phyloP scores from a whole-genome alignment of 768 basidiomycete genomes.

The Mrakia frigida region DNA sequence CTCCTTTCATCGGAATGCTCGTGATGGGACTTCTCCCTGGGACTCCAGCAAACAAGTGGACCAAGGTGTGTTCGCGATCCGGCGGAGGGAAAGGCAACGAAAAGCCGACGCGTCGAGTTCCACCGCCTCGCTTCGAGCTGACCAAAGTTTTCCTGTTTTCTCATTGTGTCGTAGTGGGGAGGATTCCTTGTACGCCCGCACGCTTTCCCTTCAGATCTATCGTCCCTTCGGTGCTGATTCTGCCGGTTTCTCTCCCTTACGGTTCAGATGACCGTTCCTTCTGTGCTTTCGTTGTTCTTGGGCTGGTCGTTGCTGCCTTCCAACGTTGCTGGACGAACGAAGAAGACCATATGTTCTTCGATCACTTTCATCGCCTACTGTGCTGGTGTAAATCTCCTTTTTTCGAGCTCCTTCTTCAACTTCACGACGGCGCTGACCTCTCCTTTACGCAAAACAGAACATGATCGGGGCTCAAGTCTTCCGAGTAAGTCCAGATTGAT shows the following conservation, averaged over 20 bases:
- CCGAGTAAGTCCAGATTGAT: background rate
- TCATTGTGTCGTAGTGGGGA: background rate
- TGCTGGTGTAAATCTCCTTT: background rate
- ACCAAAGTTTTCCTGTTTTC: background rate
- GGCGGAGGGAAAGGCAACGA: too few relatives aligned
- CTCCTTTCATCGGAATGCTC: slow-evolving; percentile 35
- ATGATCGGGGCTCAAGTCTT: slow-evolving; percentile 24
- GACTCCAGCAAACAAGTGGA: background rate
- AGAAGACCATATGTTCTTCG: slow-evolving; percentile 34
- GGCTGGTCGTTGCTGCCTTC: slow-evolving; percentile 35
- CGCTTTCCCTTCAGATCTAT: too few relatives aligned
- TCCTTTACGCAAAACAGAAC: background rate
- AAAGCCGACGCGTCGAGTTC: too few relatives aligned
- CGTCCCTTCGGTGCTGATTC: too few relatives aligned
- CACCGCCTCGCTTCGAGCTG: too few relatives aligned
- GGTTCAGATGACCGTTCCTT: background rate
- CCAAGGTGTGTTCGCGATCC: background rate
- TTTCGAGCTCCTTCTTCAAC: background rate
- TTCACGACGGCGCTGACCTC: background rate
- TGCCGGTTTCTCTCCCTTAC: too few relatives aligned
- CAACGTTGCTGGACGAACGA: slow-evolving; percentile 36
- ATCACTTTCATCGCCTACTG: slow-evolving; percentile 34
- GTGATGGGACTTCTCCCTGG: slow-evolving; percentile 7
- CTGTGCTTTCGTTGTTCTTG: slow-evolving; percentile 31
- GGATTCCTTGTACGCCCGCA: background rate